phyloP scores from a whole-genome alignment of 1,139 yeast genomes.

The Pichia sp. region DNA sequence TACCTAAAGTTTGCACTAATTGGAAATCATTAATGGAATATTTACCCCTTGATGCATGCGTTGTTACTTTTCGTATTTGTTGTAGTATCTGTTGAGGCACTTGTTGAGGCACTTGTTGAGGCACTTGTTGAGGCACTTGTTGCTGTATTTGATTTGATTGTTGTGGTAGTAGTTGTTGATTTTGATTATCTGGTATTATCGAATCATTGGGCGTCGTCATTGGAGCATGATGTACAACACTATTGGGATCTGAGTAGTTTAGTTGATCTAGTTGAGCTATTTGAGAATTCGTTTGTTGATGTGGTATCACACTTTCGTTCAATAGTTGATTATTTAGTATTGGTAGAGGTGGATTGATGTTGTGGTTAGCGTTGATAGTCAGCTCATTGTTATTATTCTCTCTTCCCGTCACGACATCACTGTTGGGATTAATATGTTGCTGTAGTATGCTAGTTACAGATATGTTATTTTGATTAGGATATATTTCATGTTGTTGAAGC shows the following conservation, averaged over 20 bases:
- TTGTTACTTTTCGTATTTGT: neutral
- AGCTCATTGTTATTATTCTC: neutral
- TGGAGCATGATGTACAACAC: neutral
- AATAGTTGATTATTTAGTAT: neutral
- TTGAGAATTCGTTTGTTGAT: neutral
- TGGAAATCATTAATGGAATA: constrained; percentile 48
- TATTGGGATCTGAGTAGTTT: neutral
- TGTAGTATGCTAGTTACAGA: neutral
- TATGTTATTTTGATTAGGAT: neutral
- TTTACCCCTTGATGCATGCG: constrained; percentile 42
- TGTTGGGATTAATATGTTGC: neutral
- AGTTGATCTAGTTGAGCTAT: neutral
- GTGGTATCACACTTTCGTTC: neutral
- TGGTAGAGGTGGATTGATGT: neutral
- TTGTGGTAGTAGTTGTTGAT: constrained; percentile 1
- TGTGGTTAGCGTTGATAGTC: neutral
- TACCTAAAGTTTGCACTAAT: constrained; percentile 50
- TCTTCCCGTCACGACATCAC: neutral
- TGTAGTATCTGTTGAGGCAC: neutral
- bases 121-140: neutral
- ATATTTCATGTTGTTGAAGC: neutral
- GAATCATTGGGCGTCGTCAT: neutral
- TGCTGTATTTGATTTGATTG: neutral
- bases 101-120: constrained; percentile 38
- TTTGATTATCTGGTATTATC: neutral